phyloP scores from a whole-genome alignment of 1,284 basidiomycete species.

The Paramarasmius palmivorus region DNA sequence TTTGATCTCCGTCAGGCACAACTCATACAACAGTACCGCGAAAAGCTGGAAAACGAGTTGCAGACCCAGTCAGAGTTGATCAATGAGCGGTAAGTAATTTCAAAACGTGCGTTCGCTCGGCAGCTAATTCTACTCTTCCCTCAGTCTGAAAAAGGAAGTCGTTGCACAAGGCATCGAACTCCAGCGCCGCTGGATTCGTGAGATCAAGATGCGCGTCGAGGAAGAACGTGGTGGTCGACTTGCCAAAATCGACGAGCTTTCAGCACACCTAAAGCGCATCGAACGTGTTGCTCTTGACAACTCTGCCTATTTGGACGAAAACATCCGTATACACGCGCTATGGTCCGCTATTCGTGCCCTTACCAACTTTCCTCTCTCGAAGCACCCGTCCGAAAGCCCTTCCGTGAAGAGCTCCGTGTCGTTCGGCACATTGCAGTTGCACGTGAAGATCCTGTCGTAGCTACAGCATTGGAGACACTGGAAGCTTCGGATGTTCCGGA shows the following conservation, averaged over 20 bases:
- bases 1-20: conserved; percentile 81
- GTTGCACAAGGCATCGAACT: conserved; percentile 96
- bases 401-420: conserved; percentile 88
- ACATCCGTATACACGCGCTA: conserved; percentile 82
- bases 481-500: conserved; percentile 78
- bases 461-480: conserved; percentile 70
- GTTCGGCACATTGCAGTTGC: conserved; percentile 75
- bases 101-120: background rate
- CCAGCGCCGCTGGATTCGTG: conserved; percentile 94
- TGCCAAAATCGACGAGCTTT: conserved; percentile 92
- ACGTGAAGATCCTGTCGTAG: conserved; percentile 68
- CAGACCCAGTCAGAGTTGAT: conserved; percentile 90
- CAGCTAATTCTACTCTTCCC: conserved; percentile 6
- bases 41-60: conserved; percentile 86
- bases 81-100: conserved; percentile 77
- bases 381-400: conserved; percentile 68
- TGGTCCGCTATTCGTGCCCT: conserved; percentile 77
- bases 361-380: conserved; percentile 55
- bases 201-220: conserved; percentile 95
- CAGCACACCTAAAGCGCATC: conserved; percentile 86
- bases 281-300: conserved; percentile 93
- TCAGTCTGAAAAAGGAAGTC: conserved; percentile 90
- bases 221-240: conserved; percentile 95
- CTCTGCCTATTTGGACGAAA: conserved; percentile 86
- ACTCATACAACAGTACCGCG: conserved; percentile 80